Conservation (phyloP, 176 grass and related monocot species). For the Panicum miliaceum region DNA sequence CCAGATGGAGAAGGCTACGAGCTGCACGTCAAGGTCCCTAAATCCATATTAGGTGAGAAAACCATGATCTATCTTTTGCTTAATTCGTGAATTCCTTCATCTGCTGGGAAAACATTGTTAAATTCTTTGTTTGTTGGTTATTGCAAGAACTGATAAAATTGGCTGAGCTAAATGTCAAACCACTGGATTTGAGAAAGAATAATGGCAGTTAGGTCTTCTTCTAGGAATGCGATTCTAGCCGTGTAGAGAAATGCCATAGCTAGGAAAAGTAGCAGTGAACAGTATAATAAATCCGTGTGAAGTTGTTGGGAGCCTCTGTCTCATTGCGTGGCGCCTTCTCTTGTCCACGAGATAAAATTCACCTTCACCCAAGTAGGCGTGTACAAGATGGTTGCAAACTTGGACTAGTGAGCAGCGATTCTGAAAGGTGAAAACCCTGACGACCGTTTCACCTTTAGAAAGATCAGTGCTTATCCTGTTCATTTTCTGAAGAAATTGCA, state of each 20-base stretch:
- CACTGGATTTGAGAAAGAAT: background rate
- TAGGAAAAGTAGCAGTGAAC: background rate
- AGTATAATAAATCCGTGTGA: conserved; percentile 21
- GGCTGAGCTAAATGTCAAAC: background rate
- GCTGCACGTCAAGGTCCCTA: conserved; percentile 63
- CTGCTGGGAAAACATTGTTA: background rate
- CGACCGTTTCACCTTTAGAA: background rate
- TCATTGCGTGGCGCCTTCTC: background rate
- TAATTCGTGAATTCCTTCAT: background rate
- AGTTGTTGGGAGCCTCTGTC: background rate
- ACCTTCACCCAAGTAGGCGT: conserved; percentile 3
- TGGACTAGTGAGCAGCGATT: conserved; percentile 31
- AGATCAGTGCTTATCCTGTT: background rate
- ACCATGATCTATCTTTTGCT: background rate
- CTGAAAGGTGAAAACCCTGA: background rate
- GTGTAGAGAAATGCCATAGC: background rate
- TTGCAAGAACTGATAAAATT: background rate
- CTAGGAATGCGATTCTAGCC: background rate
- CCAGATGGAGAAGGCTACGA: conserved; percentile 50
- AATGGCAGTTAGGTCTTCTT: background rate
- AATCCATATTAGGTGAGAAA: conserved; percentile 52
- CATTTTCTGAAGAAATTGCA: background rate
- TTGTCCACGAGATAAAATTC: conserved; percentile 22
- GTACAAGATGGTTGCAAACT: conserved; percentile 33
- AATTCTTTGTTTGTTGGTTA: background rate